phyloP scores from a whole-genome alignment of 2,329 filamentous ascomycete species.

The Clonostachys rhizophaga region DNA sequence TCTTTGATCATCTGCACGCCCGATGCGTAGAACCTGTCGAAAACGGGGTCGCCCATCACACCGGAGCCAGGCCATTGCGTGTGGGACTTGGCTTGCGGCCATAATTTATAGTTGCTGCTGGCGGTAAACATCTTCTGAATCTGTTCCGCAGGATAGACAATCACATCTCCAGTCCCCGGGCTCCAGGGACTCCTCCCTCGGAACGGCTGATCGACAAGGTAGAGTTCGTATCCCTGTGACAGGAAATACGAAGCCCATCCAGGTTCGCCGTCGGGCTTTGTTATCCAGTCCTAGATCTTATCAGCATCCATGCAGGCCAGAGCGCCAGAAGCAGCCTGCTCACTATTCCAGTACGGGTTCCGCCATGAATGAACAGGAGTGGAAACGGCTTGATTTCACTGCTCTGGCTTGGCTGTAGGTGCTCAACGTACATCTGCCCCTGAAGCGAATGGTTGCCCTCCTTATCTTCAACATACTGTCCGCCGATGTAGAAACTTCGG shows the following conservation, averaged over 20 bases:
- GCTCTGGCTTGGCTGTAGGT: slow-evolving; percentile 31
- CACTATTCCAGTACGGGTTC: slow-evolving; percentile 29
- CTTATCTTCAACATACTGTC: slow-evolving; percentile 21
- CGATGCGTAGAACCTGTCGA: slow-evolving; percentile 34
- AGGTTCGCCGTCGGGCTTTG: slow-evolving; percentile 38
- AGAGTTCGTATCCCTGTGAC: slow-evolving; percentile 29
- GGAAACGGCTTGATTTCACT: too few relatives aligned
- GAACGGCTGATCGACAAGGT: slow-evolving; percentile 29
- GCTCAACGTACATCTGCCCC: slow-evolving; percentile 51
- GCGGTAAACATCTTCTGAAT: slow-evolving; percentile 31
- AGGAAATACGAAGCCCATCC: slow-evolving; percentile 45
- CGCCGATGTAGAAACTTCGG: slow-evolving; percentile 26
- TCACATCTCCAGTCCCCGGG: slow-evolving; percentile 17
- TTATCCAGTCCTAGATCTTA: slow-evolving; percentile 33
- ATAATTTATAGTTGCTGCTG: slow-evolving; percentile 19
- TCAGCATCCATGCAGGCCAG: slow-evolving; percentile 36
- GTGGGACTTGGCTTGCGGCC: slow-evolving; percentile 31
- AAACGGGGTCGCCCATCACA: slow-evolving; percentile 28
- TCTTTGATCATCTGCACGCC: slow-evolving; percentile 28
- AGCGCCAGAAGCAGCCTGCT: slow-evolving; percentile 40
- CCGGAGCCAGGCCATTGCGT: slow-evolving; percentile 37
- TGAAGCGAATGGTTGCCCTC: slow-evolving; percentile 19
- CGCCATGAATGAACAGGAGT: too few relatives aligned
- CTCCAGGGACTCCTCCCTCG: slow-evolving; percentile 37
- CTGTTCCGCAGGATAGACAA: slow-evolving; percentile 22